Evolutionary conservation across 1,284 basidiomycete genomes (phyloP).

Genomic region (Sutorius eximius): DNA sequence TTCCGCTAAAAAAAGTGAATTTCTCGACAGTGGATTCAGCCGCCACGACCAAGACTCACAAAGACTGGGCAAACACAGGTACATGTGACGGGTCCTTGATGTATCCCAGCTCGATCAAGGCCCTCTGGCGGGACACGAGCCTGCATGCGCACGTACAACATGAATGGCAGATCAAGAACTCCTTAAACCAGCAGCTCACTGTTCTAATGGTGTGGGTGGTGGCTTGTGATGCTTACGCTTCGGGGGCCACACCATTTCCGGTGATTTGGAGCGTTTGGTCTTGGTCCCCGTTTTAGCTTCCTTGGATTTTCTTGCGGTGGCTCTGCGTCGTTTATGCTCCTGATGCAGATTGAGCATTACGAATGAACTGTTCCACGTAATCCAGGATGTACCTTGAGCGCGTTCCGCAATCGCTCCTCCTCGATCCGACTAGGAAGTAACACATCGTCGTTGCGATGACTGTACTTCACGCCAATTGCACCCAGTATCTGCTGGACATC

Average conservation of each 20-base stretch:
- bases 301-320: conserved; percentile 29
- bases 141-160: conserved; percentile 33
- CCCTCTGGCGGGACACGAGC: conserved; percentile 51
- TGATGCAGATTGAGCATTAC: conserved; percentile 14
- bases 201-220: conserved; percentile 46
- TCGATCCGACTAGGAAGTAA: conserved; percentile 68
- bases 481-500: conserved; percentile 58
- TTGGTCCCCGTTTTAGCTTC: conserved; percentile 12
- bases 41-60: conserved; percentile 45
- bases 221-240: conserved; percentile 56
- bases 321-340: conserved; percentile 33
- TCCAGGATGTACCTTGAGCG: conserved; percentile 46
- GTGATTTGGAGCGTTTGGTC: conserved; percentile 26
- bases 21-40: neutral
- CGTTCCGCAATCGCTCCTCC: conserved; percentile 54
- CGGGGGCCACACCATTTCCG: conserved; percentile 62
- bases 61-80: conserved; percentile 57
- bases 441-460: conserved; percentile 70
- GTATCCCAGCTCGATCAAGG: conserved; percentile 59
- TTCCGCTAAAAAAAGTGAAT: conserved; percentile 35
- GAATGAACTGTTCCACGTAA: neutral
- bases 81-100: conserved; percentile 52
- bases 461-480: conserved; percentile 63
- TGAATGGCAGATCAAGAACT: neutral
- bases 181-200: conserved; percentile 39